Conservation (phyloP, 768 basidiomycete genomes). For the Kwoniella pini region DNA sequence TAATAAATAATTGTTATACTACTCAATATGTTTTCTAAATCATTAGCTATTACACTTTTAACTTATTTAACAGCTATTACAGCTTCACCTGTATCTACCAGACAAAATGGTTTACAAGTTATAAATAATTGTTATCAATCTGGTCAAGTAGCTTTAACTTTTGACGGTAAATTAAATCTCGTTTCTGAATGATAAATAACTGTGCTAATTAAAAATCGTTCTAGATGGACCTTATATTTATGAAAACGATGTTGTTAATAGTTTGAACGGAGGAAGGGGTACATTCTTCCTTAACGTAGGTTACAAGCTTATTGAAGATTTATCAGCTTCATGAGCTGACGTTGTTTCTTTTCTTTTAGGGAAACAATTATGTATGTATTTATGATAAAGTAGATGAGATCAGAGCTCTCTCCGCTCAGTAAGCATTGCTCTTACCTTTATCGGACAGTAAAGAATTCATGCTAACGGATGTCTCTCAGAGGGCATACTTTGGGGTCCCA, state of each 20-base stretch:
- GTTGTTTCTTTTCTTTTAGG: constrained; percentile 13
- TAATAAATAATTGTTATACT: not conserved
- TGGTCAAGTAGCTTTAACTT: constrained; percentile 51
- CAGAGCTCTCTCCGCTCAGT: constrained; percentile 37
- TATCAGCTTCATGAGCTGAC: not conserved
- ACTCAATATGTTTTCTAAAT: constrained; percentile 16
- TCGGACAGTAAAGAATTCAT: not conserved
- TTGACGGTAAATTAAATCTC: constrained; percentile 44
- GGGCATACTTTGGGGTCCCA: constrained; percentile 53
- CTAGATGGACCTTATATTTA: constrained; percentile 49
- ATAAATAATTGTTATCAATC: constrained; percentile 43
- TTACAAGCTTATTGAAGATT: not conserved
- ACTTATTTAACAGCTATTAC: constrained; percentile 8
- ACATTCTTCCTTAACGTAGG: constrained; percentile 54
- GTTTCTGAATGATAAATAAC: not conserved
- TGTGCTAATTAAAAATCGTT: not conserved
- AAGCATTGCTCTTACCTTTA: constrained; percentile 4
- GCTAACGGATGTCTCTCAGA: no score
- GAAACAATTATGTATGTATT: constrained; percentile 54
- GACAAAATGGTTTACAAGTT: constrained; percentile 36
- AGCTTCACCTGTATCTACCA: constrained; percentile 7
- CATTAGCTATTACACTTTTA: not conserved
- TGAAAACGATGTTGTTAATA: constrained; percentile 39
- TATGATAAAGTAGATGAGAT: constrained; percentile 48
- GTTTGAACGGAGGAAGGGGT: constrained; percentile 38